phyloP scores from a whole-genome alignment of 805 yeast genomes.

The Metschnikowia colocasiae region DNA sequence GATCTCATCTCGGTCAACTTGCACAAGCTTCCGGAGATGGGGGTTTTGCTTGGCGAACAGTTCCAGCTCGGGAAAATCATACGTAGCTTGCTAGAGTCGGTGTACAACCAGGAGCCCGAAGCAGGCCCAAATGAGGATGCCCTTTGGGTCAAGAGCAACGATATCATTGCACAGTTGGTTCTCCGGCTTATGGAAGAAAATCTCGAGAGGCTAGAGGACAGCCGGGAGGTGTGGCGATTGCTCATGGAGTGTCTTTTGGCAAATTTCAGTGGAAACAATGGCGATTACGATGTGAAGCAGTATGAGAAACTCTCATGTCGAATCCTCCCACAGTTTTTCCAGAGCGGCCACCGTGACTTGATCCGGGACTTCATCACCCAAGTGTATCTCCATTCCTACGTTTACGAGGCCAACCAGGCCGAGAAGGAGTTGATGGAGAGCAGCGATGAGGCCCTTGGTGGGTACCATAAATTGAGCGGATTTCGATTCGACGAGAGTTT shows the following conservation, averaged over 20 bases:
- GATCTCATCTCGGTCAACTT: slow-evolving; percentile 39
- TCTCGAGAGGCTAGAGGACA: slow-evolving; percentile 7
- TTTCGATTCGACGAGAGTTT: slow-evolving; percentile 48
- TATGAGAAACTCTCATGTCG: slow-evolving; percentile 40
- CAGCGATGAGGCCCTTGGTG: background rate
- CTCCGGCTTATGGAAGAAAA: slow-evolving; percentile 24
- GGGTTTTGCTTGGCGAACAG: slow-evolving; percentile 40
- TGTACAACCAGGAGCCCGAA: slow-evolving; percentile 42
- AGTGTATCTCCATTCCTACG: slow-evolving; percentile 57
- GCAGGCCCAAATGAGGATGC: slow-evolving; percentile 27
- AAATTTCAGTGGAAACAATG: slow-evolving; percentile 39
- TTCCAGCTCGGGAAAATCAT: slow-evolving; percentile 38
- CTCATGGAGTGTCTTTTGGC: slow-evolving; percentile 40
- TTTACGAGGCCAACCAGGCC: slow-evolving; percentile 54
- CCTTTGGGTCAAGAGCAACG: slow-evolving; percentile 51
- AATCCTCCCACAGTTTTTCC: slow-evolving; percentile 39
- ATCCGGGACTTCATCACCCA: slow-evolving; percentile 44
- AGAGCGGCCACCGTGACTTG: slow-evolving; percentile 15
- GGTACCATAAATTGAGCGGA: slow-evolving; percentile 17
- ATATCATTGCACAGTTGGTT: slow-evolving; percentile 36
- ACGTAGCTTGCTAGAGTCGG: slow-evolving; percentile 50
- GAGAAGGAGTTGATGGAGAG: slow-evolving; percentile 33
- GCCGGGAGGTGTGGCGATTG: slow-evolving; percentile 36
- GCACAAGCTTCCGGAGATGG: slow-evolving; percentile 24
- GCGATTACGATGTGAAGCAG: slow-evolving; percentile 43